Base-by-base conservation (phyloP, 2,329 filamentous ascomycete species). In the Verticillium dahliae region DNA sequence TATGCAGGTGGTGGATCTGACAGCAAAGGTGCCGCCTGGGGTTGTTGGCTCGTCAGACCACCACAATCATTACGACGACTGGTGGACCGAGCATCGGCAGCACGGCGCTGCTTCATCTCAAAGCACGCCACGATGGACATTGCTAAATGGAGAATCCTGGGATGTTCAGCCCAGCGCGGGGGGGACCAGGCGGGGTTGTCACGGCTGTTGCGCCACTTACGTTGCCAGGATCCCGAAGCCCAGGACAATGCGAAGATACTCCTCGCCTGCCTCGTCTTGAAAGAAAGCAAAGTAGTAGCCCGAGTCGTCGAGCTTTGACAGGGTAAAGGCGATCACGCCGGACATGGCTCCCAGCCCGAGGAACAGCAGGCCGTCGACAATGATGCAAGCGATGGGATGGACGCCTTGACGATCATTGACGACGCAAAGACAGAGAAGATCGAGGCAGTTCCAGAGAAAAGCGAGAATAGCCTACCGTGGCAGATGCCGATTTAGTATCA, bases 241-340 rank as follows among this genome's bases (percentile, higher is more conserved):
- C 18, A 64, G 50, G 9, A 63, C 52, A 11, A 66, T 59, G 1
- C 60, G 41, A 1, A 66, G 58, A 18, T 64, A 64, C 15, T 62
- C 62, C 2, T 37, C 50, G 18, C 62, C 64, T 5, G 34, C 60
- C 35, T 60, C 61, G 22, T 62, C 61, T 37, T 61, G 54, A 37
- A 63, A 64, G 27, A 63, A 63, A 22, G 64, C 62, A 58, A 66
- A 64, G 22, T 66, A 66, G n/a, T 57, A 66, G 1, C 64, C 64
- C 15, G 64, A 61, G 22, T 66, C 64, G 14, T 39, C 14, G n/a
- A 66, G 62, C 14, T 62, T 62, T 7, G 62, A 62, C 31, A 64
- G 35, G n/a, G 61, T 64, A 33, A 62, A 60, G 3, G 58, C 62
- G 15, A 64, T 62, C 7, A 64, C 61, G 41, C 62, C 61, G 4